Base-by-base conservation (phyloP, 108 stramenopile genomes). In the Cyclotella choctawhatcheeana region DNA sequence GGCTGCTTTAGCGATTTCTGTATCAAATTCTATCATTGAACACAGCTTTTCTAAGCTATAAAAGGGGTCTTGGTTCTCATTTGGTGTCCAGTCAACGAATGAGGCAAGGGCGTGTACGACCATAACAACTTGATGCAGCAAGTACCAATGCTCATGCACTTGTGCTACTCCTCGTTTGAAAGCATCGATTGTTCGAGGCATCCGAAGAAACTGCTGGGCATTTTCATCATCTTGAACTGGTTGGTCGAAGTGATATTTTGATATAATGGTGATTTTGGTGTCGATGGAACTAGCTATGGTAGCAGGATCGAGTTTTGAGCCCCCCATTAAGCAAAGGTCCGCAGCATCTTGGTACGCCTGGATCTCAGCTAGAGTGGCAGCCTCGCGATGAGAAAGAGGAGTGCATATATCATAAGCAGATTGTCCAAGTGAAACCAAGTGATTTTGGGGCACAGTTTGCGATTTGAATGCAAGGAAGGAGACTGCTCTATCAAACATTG, bases 321-420 rank as follows among this genome's bases (percentile, higher is more conserved):
- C 20, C 6, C 51, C 75, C 5, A 62, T 12, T 13, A 13, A 40
- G 26, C 75, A 35, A 24, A 76, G 61, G 32, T 76, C 75, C 21
- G 62, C 18, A 32, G 69, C 59, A 62, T 76, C 75, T 51, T 70
- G 59, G 60, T 76, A 76, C 5, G 69, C 75, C 58, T 76, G 68
- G 16, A 61, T 64, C 2, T 76, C 75, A 29, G 75, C 75, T 45
- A 76, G 14, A 10, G 54, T 30, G 1, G 73, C 63, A 18, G 64
- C 64, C 14, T 43, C 63, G 8, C 64, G 55, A 44, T 31, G 48
- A 34, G 12, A 21, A 53, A 73, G 21, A 16, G 52, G 37, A 40
- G 37, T 40, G 6, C 8, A 12, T 40, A 40, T 40, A 31, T 56
- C 29, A 65, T 58, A 17, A 60, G 1, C 1, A 35, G 16, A 26